Evolutionary conservation across 1,284 basidiomycete species (phyloP), one percentile per base, ranked within the genome.

Genomic region (Hemileia vastatrix): DNA sequence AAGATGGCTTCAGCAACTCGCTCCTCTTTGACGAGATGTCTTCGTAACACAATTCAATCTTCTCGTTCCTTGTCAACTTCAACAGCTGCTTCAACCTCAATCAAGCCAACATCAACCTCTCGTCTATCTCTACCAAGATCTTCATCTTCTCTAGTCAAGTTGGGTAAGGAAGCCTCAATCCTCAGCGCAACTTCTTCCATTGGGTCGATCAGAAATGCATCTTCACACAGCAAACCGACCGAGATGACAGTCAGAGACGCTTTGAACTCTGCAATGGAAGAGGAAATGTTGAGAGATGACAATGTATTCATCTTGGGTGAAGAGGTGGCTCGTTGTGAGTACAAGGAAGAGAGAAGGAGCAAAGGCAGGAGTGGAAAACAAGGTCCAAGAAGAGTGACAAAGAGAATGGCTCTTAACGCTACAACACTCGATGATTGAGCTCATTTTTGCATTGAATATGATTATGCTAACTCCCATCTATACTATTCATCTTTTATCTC

Each of bases 181-280:
- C 15, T 40, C 36, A 40, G 15, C 36, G 8, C 15, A 40, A 40
- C 36, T 15, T 40, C 36, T 40, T 40, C 36, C 8, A 40, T 15
- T 15, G 15, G 9, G 9, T 40, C 36, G 15, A 27, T 67, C 33
- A 66, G 67, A 59, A 68, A 68, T 63, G 69, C 69, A 43, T 68
- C 68, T 57, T 64, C 69, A 55, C 65, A 68, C 53, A 57, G 54
- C 56, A n/a, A n/a, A n/a, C n/a, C n/a, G n/a, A n/a, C n/a, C n/a
- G n/a, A n/a, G n/a, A n/a, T n/a, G n/a, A 97, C 92, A 58, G 94
- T 97, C 66, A 89, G 94, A 76, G 94, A 99, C 64, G 94, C 94
- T 47, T 85, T 99, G 70, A 98, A 97, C 80, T 80, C 85, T 65
- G 95, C 94, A 45, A 93, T 99, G 90, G 95, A 97, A 81, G 95